Evolutionary conservation across 1,139 yeast species (phyloP).

Genomic region (Scheffersomyces lignicola): DNA sequence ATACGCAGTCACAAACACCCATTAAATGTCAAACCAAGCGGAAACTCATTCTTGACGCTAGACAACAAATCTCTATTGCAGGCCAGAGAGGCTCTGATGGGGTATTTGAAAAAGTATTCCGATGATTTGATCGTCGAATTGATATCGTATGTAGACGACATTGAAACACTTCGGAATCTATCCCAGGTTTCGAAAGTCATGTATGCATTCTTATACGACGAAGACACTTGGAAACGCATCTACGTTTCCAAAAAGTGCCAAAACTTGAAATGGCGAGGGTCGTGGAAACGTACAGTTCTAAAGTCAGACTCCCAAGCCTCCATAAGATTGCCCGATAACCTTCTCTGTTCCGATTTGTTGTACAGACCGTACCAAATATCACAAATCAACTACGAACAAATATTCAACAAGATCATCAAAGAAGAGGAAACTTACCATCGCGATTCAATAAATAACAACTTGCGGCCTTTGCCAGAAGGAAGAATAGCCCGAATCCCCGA

Average conservation of each 20-base stretch:
- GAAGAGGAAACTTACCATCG: conserved; percentile 43
- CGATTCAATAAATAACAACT: conserved; percentile 19
- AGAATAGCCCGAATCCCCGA: conserved; percentile 51
- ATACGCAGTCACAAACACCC: conserved; percentile 54
- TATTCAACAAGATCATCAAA: conserved; percentile 48
- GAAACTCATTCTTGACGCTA: conserved; percentile 48
- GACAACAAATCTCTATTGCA: conserved; percentile 22
- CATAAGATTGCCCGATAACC: conserved; percentile 36
- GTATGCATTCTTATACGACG: conserved; percentile 71
- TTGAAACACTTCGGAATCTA: conserved; percentile 46
- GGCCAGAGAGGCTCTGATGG: conserved; percentile 41
- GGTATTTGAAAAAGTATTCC: conserved; percentile 49
- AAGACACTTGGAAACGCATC: conserved; percentile 74
- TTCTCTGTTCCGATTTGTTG: conserved; percentile 56
- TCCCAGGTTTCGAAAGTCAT: conserved; percentile 64
- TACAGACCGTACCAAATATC: conserved; percentile 82
- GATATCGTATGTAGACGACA: conserved; percentile 43
- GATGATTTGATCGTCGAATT: conserved; percentile 60
- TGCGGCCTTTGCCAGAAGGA: conserved; percentile 28
- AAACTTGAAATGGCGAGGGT: conserved; percentile 59
- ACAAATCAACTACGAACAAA: conserved; percentile 56
- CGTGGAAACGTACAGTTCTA: conserved; percentile 71
- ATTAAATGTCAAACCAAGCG: conserved; percentile 71
- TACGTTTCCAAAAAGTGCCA: conserved; percentile 32
- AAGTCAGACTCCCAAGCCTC: conserved; percentile 39